These are phyloP conservation scores for Cladosporium sp. DNA, from an alignment of 2,329 filamentous ascomycete species.

Conservation along the genomic window DNA sequence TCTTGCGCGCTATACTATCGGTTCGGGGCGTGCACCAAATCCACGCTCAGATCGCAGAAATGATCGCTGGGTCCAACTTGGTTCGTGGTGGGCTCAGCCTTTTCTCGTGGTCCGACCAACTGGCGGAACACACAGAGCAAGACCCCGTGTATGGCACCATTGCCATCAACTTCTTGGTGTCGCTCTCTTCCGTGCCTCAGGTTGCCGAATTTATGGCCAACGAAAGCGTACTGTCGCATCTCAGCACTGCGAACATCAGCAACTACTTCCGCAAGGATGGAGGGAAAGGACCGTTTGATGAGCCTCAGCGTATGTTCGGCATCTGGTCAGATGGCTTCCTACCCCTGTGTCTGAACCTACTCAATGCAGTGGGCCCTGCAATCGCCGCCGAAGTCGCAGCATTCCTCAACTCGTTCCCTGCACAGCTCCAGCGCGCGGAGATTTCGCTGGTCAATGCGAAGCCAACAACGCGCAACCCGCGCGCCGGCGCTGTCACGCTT, in stretches of 20 bases:
- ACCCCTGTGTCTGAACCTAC: constrained; percentile 83
- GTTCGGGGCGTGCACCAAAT: constrained; percentile 70
- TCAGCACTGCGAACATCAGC: constrained; percentile 77
- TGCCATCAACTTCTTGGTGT: constrained; percentile 83
- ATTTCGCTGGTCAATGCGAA: constrained; percentile 68
- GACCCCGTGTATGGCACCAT: constrained; percentile 94
- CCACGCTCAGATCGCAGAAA: constrained; percentile 47
- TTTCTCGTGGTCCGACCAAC: constrained; percentile 89
- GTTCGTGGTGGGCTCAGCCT: constrained; percentile 81
- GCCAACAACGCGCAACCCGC: constrained; percentile 40
- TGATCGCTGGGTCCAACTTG: constrained; percentile 64
- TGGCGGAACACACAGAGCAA: constrained; percentile 68
- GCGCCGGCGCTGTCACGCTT: constrained; percentile 68
- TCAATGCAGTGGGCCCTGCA: constrained; percentile 77
- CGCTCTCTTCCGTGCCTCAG: constrained; percentile 76
- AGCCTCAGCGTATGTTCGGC: constrained; percentile 73
- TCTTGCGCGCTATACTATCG: constrained; percentile 80
- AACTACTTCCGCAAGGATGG: constrained; percentile 70
- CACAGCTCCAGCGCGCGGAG: constrained; percentile 72
- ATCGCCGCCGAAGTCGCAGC: constrained; percentile 81
- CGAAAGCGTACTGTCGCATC: constrained; percentile 77
- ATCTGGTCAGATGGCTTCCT: constrained; percentile 90
- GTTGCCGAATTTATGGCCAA: constrained; percentile 89
- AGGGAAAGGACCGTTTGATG: constrained; percentile 76
- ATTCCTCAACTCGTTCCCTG: constrained; percentile 87